A percentile compares a stretch with the other conserved stretches of the same genome.
Conservation (phyloP, 2,329 filamentous ascomycete genomes). For the Fonsecaea nubica region DNA sequence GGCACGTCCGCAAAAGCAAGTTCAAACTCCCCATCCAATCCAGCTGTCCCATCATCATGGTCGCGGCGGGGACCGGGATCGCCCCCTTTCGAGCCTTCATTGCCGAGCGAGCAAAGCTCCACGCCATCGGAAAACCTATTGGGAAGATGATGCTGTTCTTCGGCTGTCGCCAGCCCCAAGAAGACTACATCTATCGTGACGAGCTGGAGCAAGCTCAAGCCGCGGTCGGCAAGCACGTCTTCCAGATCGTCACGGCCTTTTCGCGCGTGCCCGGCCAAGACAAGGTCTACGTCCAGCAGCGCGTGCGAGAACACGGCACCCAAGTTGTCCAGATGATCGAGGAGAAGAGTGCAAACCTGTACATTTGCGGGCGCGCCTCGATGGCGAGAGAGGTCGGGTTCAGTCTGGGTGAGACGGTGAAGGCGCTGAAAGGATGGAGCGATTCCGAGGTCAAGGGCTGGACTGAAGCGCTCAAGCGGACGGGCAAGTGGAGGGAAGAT, state of each 20-base stretch:
- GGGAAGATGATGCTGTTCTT: constrained; percentile 53
- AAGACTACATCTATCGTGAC: constrained; percentile 49
- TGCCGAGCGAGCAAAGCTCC: constrained; percentile 7
- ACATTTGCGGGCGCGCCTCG: constrained; percentile 27
- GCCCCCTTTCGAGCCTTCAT: constrained; percentile 33
- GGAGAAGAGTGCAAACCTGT: constrained; percentile 26
- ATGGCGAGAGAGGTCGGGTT: constrained; percentile 44
- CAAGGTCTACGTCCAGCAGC: constrained; percentile 29
- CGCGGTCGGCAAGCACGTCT: constrained; percentile 19
- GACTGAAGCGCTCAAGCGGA: constrained; percentile 57
- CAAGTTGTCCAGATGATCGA: constrained; percentile 16
- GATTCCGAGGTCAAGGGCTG: constrained; percentile 54
- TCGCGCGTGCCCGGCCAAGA: constrained; percentile 19
- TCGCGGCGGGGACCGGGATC: constrained; percentile 41
- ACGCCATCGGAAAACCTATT: constrained; percentile 9
- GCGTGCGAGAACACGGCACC: constrained; percentile 5
- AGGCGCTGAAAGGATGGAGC: constrained; percentile 46
- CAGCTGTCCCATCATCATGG: constrained; percentile 41
- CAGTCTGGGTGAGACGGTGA: constrained; percentile 45
- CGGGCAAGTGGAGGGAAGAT: constrained; percentile 62
- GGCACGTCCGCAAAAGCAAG: constrained; percentile 27
- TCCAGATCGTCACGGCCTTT: constrained; percentile 26
- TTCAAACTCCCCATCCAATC: constrained; percentile 37
- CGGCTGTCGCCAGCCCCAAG: constrained; percentile 48
- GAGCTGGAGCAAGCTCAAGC: constrained; percentile 18